phyloP scores from a whole-genome alignment of 2,329 filamentous ascomycete species.

The Talaromyces sp. region DNA sequence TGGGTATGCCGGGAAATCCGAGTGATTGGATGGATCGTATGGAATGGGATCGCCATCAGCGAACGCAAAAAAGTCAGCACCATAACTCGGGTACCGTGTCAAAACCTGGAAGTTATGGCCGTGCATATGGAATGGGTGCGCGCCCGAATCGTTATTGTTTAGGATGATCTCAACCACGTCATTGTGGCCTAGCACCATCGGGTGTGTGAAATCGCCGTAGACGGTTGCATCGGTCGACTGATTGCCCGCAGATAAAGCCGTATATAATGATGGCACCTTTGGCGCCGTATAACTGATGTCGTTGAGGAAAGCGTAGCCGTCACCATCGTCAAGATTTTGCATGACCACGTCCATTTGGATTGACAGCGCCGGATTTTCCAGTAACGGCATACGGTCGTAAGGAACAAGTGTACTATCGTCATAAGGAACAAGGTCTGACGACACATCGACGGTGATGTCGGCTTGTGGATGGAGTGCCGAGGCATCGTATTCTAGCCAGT shows the following conservation, averaged over 20 bases:
- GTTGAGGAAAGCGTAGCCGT: slow-evolving; percentile 67
- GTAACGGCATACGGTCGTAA: slow-evolving; percentile 57
- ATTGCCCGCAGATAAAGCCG: slow-evolving; percentile 56
- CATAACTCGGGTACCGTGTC: slow-evolving; percentile 52
- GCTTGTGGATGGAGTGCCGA: slow-evolving; percentile 39
- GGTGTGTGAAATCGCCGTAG: slow-evolving; percentile 62
- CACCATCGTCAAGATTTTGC: slow-evolving; percentile 64
- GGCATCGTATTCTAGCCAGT: slow-evolving; percentile 60
- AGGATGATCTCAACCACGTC: slow-evolving; percentile 42
- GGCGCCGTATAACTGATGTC: slow-evolving; percentile 67
- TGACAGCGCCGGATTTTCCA: slow-evolving; percentile 52
- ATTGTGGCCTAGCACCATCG: slow-evolving; percentile 37
- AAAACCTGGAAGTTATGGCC: slow-evolving; percentile 64
- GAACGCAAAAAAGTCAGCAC: slow-evolving; percentile 52
- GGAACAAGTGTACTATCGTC: slow-evolving; percentile 71
- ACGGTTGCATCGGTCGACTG: slow-evolving; percentile 52
- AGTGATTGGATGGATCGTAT: slow-evolving; percentile 24
- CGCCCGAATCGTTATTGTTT: slow-evolving; percentile 40
- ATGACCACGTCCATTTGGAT: slow-evolving; percentile 61
- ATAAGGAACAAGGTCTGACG: slow-evolving; percentile 55
- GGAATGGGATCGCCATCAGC: slow-evolving; percentile 33
- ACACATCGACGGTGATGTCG: slow-evolving; percentile 21
- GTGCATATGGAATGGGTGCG: slow-evolving; percentile 50
- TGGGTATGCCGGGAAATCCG: slow-evolving; percentile 50
- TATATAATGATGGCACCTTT: slow-evolving; percentile 74